These are phyloP conservation scores for Fusarium pilosicola DNA, from an alignment of 2,329 filamentous ascomycete genomes.

Conservation along the genomic window DNA sequence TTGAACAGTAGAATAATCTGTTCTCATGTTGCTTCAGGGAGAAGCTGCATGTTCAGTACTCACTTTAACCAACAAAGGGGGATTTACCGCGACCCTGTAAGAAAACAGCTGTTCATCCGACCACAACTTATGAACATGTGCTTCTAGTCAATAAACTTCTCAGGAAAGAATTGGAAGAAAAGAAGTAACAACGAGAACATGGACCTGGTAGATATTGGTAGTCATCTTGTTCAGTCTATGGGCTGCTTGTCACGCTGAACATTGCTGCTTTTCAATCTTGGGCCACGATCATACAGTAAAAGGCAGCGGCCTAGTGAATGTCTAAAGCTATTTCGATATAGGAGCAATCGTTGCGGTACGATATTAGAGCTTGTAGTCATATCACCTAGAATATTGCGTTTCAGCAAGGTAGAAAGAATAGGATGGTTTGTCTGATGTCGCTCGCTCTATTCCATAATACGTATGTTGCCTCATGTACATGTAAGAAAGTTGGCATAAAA, in stretches of 20 bases:
- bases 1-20: neutral
- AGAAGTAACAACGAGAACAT: fast-evolving
- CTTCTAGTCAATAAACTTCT: neutral
- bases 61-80: neutral
- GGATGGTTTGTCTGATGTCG: neutral
- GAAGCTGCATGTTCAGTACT: neutral
- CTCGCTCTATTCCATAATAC: neutral
- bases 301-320: neutral
- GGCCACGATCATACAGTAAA: neutral
- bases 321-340: neutral
- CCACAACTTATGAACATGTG: neutral
- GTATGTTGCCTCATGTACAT: too few relatives aligned
- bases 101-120: neutral
- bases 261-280: neutral
- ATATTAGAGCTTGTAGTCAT: too few relatives aligned
- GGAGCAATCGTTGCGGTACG: neutral
- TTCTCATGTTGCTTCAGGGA: neutral
- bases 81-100: neutral
- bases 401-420: too few relatives aligned
- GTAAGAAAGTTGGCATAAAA: too few relatives aligned
- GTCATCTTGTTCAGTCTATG: neutral
- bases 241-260: neutral
- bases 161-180: fast-evolving
- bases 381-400: too few relatives aligned
- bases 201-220: neutral